phyloP scores from a whole-genome alignment of 2,329 filamentous ascomycete species.

The Ophiocordyceps robertsii region DNA sequence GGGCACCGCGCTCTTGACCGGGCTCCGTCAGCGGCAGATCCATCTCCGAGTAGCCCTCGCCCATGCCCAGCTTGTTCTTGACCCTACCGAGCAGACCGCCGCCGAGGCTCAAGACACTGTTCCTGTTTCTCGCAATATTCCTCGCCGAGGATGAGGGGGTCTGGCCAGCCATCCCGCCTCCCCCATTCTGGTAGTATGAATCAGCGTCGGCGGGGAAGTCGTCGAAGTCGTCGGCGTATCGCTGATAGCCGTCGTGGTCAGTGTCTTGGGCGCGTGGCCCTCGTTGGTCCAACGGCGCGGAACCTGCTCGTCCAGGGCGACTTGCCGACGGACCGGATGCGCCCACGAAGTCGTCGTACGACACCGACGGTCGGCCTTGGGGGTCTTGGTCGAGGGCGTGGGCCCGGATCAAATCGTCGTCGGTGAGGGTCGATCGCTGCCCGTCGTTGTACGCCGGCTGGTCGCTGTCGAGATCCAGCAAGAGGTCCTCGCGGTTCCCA shows the following conservation, averaged over 20 bases:
- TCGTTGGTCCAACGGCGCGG: conserved; percentile 6
- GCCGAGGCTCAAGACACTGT: conserved; percentile 77
- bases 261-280: conserved; percentile 60
- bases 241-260: conserved; percentile 74
- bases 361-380: conserved; percentile 66
- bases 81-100: conserved; percentile 77
- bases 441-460: conserved; percentile 62
- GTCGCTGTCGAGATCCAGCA: conserved; percentile 63
- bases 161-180: conserved; percentile 41
- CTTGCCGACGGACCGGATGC: conserved; percentile 31
- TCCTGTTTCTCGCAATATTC: conserved; percentile 58
- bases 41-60: conserved; percentile 89
- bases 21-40: conserved; percentile 85
- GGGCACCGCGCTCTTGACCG: conserved; percentile 23
- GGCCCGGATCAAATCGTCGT: conserved; percentile 65
- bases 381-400: conserved; percentile 58
- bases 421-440: conserved; percentile 64
- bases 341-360: conserved; percentile 91
- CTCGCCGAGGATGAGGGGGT: conserved; percentile 23
- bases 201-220: conserved; percentile 67
- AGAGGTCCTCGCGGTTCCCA: conserved; percentile 41
- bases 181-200: conserved; percentile 71
- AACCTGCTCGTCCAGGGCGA: conserved; percentile 29
- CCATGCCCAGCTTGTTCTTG: conserved; percentile 85
- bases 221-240: conserved; percentile 80